Percentiles rank a stretch among this genome's conserved stretches.
Conservation (phyloP, 2,329 filamentous ascomycete genomes). For the Trichoderma lentiforme region DNA sequence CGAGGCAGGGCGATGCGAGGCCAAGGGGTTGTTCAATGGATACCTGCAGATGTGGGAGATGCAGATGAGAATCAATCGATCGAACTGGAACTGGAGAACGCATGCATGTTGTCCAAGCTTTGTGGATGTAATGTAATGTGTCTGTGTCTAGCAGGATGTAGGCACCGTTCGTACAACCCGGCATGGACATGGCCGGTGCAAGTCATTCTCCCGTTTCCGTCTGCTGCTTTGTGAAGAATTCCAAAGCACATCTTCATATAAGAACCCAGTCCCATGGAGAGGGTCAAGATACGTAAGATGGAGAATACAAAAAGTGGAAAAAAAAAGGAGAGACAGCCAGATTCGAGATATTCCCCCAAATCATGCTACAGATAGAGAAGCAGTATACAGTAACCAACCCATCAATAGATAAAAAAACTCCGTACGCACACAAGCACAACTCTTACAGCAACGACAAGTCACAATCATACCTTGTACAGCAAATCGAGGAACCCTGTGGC, state of each 20-base stretch:
- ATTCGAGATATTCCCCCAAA: neutral
- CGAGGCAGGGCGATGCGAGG: neutral
- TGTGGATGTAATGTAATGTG: neutral
- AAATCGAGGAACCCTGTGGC: conserved; percentile 90
- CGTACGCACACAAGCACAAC: neutral
- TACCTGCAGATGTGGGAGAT: neutral
- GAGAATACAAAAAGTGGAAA: neutral
- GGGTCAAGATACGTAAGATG: neutral
- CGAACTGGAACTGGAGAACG: neutral
- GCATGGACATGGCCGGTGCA: neutral
- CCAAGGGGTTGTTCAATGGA: neutral
- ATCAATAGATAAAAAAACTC: neutral
- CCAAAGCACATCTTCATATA: neutral
- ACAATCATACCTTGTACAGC: conserved; percentile 73
- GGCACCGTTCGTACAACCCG: conserved; percentile 1
- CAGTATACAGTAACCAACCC: neutral
- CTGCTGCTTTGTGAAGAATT: neutral
- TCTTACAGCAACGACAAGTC: neutral
- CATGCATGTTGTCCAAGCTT: neutral
- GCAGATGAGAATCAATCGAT: conserved; percentile 12
- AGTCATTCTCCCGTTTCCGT: neutral
- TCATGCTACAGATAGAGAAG: neutral
- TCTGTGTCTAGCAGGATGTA: neutral
- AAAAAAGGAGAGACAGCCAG: neutral
- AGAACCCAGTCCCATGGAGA: neutral